Percentiles rank a stretch among this genome's conserved stretches.
Conservation (phyloP, 495 filamentous ascomycete species). For the Aspergillus steynii region DNA sequence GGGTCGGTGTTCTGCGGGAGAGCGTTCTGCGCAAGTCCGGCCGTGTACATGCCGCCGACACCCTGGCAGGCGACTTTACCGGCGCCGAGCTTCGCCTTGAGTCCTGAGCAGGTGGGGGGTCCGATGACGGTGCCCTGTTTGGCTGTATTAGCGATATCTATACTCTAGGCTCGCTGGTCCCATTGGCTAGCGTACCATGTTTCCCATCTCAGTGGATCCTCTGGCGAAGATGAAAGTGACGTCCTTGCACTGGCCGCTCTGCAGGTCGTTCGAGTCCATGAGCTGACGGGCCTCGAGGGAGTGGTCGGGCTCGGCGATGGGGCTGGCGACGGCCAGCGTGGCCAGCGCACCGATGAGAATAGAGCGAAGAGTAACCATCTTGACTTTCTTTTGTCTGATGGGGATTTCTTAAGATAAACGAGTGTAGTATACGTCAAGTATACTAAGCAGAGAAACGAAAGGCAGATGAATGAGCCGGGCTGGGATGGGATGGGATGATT, state of each 20-base stretch:
- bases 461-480: neutral
- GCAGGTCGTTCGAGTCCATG: slow-evolving; percentile 40
- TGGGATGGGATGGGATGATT: neutral
- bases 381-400: neutral
- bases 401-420: neutral
- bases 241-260: slow-evolving; percentile 41
- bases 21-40: slow-evolving; percentile 22
- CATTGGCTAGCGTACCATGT: slow-evolving; percentile 40
- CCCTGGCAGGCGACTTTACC: slow-evolving; percentile 35
- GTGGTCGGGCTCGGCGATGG: slow-evolving; percentile 10
- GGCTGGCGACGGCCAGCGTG: slow-evolving; percentile 19
- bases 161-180: too few species aligned
- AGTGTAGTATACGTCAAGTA: neutral
- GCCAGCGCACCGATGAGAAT: slow-evolving; percentile 20
- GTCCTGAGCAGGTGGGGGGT: slow-evolving; percentile 34
- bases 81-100: slow-evolving; percentile 31
- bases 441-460: neutral
- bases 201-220: slow-evolving; percentile 50
- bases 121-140: slow-evolving; percentile 42
- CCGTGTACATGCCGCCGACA: slow-evolving; percentile 35
- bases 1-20: slow-evolving; percentile 30
- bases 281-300: slow-evolving; percentile 17
- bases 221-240: slow-evolving; percentile 55
- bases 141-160: neutral
- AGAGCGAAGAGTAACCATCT: slow-evolving; percentile 15